These are phyloP conservation scores for Zizania palustris DNA, from an alignment of 202 grass and related monocot genomes.

Conservation along the genomic window DNA sequence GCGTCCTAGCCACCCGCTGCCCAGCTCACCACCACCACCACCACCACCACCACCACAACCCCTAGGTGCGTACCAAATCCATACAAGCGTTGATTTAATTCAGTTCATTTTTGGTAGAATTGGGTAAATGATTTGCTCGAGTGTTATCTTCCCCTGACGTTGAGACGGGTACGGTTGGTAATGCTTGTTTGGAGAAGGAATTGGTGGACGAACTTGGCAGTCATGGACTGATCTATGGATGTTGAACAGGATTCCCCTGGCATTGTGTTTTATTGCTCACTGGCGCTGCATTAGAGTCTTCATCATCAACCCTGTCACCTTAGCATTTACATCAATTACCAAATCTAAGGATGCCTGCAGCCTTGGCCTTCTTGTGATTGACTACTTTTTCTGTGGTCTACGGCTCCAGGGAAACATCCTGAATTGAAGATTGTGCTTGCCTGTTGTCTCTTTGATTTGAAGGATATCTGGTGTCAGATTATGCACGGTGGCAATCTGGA, in stretches of 20 bases:
- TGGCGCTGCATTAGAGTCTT: background rate
- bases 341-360: background rate
- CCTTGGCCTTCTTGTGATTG: constrained; percentile 23
- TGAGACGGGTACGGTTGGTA: background rate
- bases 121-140: constrained; percentile 8
- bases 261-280: background rate
- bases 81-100: too few species aligned
- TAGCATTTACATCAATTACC: background rate
- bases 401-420: constrained; percentile 17
- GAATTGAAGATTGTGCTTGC: constrained; percentile 23
- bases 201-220: background rate
- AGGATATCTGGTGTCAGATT: constrained; percentile 22
- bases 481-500: background rate
- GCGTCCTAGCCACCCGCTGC: too few species aligned
- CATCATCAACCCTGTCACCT: background rate
- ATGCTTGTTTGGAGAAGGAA: background rate
- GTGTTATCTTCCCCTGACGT: too few species aligned
- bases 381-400: background rate
- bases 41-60: too few species aligned
- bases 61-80: too few species aligned
- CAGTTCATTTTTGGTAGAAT: too few species aligned
- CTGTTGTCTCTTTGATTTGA: constrained; percentile 22
- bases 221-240: background rate
- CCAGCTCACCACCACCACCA: too few species aligned
- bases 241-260: background rate